Conservation (phyloP, 1,284 basidiomycete genomes). For the Leccinum griseonigrum region DNA sequence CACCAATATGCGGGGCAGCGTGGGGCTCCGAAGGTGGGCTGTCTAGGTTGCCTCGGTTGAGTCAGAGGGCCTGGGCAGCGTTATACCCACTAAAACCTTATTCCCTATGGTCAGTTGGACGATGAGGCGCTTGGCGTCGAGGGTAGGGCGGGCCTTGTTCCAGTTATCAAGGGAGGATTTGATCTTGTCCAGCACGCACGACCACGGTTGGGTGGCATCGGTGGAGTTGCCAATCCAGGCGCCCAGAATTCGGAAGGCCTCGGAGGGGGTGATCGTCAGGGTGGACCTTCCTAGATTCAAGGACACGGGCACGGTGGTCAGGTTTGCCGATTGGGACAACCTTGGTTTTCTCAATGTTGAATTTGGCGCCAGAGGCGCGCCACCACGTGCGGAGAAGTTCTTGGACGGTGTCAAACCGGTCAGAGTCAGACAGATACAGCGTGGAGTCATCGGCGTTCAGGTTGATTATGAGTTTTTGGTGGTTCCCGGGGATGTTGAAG, state of each 20-base stretch:
- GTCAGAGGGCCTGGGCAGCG: no score
- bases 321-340: conserved; percentile 12
- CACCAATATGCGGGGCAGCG: no score
- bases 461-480: neutral
- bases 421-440: no score
- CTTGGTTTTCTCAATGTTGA: conserved; percentile 18
- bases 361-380: conserved; percentile 5
- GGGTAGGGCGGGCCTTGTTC: conserved; percentile 4
- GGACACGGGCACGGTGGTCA: neutral
- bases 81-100: no score
- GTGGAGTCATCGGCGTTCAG: conserved; percentile 7
- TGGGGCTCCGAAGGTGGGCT: no score
- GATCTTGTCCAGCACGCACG: conserved; percentile 1
- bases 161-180: neutral
- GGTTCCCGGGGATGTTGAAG: neutral
- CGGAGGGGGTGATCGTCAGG: neutral
- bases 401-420: conserved; percentile 5
- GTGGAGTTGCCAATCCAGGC: conserved; percentile 19
- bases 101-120: conserved; percentile 10
- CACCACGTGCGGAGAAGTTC: neutral
- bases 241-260: neutral
- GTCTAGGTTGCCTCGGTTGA: no score
- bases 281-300: neutral
- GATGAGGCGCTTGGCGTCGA: conserved; percentile 11
- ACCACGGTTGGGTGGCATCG: neutral